Conservation (phyloP, 2,329 filamentous ascomycete genomes). For the Hymenoscyphus fraxineus region DNA sequence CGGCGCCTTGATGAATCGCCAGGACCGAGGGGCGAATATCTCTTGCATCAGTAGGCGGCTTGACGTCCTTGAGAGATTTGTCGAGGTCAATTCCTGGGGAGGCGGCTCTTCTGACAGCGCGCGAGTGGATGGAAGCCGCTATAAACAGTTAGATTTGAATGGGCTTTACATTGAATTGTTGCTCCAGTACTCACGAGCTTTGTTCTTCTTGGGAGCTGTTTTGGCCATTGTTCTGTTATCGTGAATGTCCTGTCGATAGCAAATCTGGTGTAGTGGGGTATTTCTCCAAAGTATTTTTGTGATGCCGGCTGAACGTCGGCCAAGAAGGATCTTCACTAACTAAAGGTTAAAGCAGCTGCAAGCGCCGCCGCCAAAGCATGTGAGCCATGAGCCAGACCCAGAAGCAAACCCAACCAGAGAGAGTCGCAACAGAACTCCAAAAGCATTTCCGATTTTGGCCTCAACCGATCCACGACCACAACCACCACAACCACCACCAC, state of each 20-base stretch:
- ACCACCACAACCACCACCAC: no score
- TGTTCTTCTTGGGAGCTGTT: constrained; percentile 34
- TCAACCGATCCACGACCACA: not conserved
- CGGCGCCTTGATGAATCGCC: constrained; percentile 61
- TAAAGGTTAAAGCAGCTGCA: not conserved
- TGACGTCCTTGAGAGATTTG: constrained; percentile 63
- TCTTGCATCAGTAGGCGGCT: constrained; percentile 46
- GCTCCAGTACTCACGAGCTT: constrained; percentile 23
- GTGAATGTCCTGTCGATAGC: not conserved
- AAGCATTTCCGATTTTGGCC: not conserved
- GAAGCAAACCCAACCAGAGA: not conserved
- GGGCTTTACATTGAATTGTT: not conserved
- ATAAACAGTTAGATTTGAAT: not conserved
- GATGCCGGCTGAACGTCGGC: not conserved
- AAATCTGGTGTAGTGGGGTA: not conserved
- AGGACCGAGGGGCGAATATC: constrained; percentile 62
- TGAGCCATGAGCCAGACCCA: not conserved
- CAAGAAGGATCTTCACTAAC: not conserved
- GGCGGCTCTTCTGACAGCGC: constrained; percentile 68
- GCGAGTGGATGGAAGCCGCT: constrained; percentile 63
- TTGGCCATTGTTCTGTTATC: constrained; percentile 30
- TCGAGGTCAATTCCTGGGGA: constrained; percentile 68
- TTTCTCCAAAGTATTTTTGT: not conserved
- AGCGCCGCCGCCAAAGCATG: not conserved
- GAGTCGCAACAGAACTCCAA: not conserved